phyloP scores from a whole-genome alignment of 2,329 filamentous ascomycete species.

The Xylaria sp. region DNA sequence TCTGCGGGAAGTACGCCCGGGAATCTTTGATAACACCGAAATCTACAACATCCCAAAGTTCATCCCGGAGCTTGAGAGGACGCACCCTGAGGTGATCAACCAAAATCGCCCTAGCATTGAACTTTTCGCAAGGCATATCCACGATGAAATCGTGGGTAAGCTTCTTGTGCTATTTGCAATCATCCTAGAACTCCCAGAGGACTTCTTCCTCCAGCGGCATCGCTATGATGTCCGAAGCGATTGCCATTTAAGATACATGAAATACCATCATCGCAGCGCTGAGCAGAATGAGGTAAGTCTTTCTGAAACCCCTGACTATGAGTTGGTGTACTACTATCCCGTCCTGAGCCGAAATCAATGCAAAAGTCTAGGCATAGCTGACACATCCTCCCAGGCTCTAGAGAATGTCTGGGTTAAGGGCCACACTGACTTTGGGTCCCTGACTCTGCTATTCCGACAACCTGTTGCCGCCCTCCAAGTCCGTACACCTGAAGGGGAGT shows the following conservation, averaged over 20 bases:
- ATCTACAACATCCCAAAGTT: slow-evolving; percentile 58
- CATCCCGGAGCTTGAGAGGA: slow-evolving; percentile 49
- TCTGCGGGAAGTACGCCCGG: slow-evolving; percentile 48
- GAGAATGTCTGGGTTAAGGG: slow-evolving; percentile 53
- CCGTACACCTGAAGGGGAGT: slow-evolving; percentile 55
- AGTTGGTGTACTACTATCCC: not conserved
- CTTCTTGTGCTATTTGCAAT: slow-evolving; percentile 56
- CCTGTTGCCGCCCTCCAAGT: slow-evolving; percentile 68
- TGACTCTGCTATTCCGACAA: slow-evolving; percentile 69
- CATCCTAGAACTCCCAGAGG: slow-evolving; percentile 66
- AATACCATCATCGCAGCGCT: slow-evolving; percentile 61
- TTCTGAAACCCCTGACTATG: not conserved
- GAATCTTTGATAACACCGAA: slow-evolving; percentile 54
- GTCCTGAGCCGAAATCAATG: not conserved
- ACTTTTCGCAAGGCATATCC: slow-evolving; percentile 52
- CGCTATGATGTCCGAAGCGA: slow-evolving; percentile 65
- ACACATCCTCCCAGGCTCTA: slow-evolving; percentile 37
- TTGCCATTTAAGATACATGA: slow-evolving; percentile 70
- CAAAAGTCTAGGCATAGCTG: not conserved
- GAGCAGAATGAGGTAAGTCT: slow-evolving; percentile 54
- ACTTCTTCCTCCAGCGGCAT: slow-evolving; percentile 65
- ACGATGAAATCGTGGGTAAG: slow-evolving; percentile 50
- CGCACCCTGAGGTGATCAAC: slow-evolving; percentile 51
- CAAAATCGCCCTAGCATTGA: slow-evolving; percentile 50
- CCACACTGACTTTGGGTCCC: slow-evolving; percentile 66